phyloP scores from a whole-genome alignment of 257 asterid species.

The Eustoma russellianum region DNA sequence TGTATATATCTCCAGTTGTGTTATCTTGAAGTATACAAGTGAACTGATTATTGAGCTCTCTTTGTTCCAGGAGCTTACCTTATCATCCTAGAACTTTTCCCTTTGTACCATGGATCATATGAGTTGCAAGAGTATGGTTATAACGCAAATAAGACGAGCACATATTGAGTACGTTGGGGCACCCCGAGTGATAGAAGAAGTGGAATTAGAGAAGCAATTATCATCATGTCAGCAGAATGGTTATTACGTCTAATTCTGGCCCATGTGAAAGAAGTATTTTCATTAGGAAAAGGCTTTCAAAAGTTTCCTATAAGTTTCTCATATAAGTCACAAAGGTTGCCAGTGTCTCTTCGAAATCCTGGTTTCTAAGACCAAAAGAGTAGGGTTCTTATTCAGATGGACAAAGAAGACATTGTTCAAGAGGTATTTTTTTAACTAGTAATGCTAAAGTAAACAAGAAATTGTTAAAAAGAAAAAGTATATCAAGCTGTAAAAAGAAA shows the following conservation, averaged over 20 bases:
- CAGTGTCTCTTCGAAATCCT: conserved; percentile 11
- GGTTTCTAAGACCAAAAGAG: conserved; percentile 7
- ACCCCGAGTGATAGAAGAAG: too few relatives aligned
- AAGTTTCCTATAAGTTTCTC: conserved; percentile 9
- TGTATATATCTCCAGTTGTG: too few relatives aligned
- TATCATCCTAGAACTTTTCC: conserved; percentile 28
- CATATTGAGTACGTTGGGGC: conserved; percentile 29
- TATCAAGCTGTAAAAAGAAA: too few relatives aligned
- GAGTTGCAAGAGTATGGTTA: conserved; percentile 15
- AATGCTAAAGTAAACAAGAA: too few relatives aligned
- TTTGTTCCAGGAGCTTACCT: conserved; percentile 19
- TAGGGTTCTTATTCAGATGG: conserved; percentile 18
- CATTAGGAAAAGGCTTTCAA: conserved; percentile 11
- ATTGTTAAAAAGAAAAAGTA: too few relatives aligned
- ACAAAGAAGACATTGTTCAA: conserved; percentile 23
- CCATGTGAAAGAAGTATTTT: conserved; percentile 13
- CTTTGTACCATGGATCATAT: conserved; percentile 26
- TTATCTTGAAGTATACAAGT: too few relatives aligned
- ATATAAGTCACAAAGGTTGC: conserved; percentile 11
- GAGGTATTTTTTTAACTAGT: conserved; percentile 17
- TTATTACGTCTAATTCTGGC: conserved; percentile 17
- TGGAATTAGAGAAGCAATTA: conserved; percentile 28
- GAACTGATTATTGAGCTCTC: neutral
- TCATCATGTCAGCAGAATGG: conserved; percentile 32
- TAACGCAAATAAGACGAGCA: conserved; percentile 14